These are phyloP conservation scores for Geotrichum histeridarum DNA, from an alignment of 1,139 yeast genomes.

Conservation along the genomic window DNA sequence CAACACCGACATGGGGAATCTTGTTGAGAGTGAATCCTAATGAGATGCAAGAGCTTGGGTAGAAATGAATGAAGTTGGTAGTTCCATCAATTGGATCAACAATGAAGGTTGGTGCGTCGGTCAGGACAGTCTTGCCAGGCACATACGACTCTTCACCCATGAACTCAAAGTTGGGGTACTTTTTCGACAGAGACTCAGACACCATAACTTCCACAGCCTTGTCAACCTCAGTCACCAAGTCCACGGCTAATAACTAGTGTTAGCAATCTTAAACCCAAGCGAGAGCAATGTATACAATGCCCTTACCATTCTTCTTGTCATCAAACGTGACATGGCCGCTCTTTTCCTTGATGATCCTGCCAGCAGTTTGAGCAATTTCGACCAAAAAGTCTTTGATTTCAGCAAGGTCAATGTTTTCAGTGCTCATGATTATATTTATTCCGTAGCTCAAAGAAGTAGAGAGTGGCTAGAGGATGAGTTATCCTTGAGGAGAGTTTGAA, in stretches of 20 bases:
- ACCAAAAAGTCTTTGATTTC: slow-evolving; percentile 45
- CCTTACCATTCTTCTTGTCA: slow-evolving; percentile 46
- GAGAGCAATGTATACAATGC: not conserved
- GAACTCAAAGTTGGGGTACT: slow-evolving; percentile 48
- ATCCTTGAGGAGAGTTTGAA: not conserved
- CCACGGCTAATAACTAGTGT: slow-evolving; percentile 40
- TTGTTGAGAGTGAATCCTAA: slow-evolving; percentile 50
- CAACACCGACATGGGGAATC: slow-evolving; percentile 53
- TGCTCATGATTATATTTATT: slow-evolving; percentile 3
- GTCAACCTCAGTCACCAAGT: slow-evolving; percentile 55
- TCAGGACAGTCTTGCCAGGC: slow-evolving; percentile 44
- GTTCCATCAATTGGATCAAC: slow-evolving; percentile 63
- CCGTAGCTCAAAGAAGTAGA: too few species aligned
- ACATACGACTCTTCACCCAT: slow-evolving; percentile 56
- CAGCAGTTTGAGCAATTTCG: slow-evolving; percentile 48
- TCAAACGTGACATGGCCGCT: slow-evolving; percentile 48
- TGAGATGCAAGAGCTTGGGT: slow-evolving; percentile 57
- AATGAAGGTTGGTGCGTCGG: slow-evolving; percentile 53
- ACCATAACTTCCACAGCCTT: slow-evolving; percentile 50
- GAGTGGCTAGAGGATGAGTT: too few species aligned
- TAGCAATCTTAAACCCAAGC: not conserved
- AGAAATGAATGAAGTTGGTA: slow-evolving; percentile 55
- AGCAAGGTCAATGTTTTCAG: slow-evolving; percentile 22
- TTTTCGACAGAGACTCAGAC: slow-evolving; percentile 34
- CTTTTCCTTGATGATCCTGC: slow-evolving; percentile 44